Base-by-base conservation (phyloP, 2,329 filamentous ascomycete genomes). In the Pyrenochaeta sp. region DNA sequence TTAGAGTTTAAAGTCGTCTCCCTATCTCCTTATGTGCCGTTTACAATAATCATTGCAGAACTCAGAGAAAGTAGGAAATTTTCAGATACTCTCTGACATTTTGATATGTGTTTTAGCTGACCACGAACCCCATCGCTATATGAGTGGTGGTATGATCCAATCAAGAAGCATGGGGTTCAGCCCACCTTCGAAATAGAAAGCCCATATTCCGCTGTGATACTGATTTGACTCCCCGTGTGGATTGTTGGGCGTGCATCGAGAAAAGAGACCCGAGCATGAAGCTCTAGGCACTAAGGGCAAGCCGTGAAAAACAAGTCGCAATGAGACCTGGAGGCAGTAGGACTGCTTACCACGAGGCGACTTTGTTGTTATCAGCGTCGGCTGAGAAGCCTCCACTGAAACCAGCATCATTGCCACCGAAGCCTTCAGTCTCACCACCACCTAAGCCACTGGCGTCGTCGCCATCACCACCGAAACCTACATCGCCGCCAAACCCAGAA, bases 311-410 rank as follows among this genome's bases (percentile, higher is more conserved):
- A 39, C 37, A 20, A 41, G 39, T 53, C 29, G 37, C 15, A n/a
- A 21, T 2, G 33, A 20, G 47, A 36, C 15, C 2, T n/a, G 18
- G n/a, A 4, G 14, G 12, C 10, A 20, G 37, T 21, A 15, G 37
- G 21, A 23, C 21, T 45, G 27, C 45, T 55, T 72, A 73, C 72
- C 71, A 74, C 7, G 64, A 54, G 18, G 43, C 63, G 15, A 66
- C 49, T 62, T 72, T 71, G 48, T 68, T 41, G 21, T 65, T 46
- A 20, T 44, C 56, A 29, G 51, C 57, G 29, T 59, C 61, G n/a
- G 52, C 57, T 48, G 48, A 47, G 39, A 61, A 63, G 56, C 60
- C 57, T 20, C 45, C 56, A 32, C 49, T 56, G 27, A 50, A 54
- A 52, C 47, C 46, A 21, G 44, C 44, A 32, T 43, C 51, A 29